Conservation (phyloP, 2,329 filamentous ascomycete genomes). For the Hymenoscyphus fraxineus region DNA sequence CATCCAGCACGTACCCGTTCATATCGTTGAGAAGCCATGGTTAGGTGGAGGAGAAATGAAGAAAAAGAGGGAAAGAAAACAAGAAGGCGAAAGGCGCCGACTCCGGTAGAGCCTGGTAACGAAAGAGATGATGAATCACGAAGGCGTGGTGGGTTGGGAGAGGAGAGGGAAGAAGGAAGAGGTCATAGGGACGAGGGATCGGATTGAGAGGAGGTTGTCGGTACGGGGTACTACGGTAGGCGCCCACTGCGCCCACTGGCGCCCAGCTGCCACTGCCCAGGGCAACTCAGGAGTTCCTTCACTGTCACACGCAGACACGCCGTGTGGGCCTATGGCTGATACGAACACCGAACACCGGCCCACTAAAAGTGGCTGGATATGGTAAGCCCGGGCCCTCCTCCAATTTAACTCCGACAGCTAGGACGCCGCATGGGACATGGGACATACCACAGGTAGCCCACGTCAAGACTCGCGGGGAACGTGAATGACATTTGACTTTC, state of each 20-base stretch:
- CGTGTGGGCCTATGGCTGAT: background rate
- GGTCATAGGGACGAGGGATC: slow-evolving; percentile 2
- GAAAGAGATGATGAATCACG: slow-evolving; percentile 16
- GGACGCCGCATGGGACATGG: background rate
- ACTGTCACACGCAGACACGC: no score
- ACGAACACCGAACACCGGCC: background rate
- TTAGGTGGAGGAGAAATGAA: slow-evolving; percentile 14
- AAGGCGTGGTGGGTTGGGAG: slow-evolving; percentile 10
- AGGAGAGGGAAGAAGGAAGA: background rate
- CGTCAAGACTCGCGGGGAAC: background rate
- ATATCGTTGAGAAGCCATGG: slow-evolving; percentile 42
- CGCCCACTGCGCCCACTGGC: no score
- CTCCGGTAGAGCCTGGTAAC: slow-evolving; percentile 19
- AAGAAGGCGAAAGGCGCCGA: slow-evolving; percentile 13
- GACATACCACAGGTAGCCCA: background rate
- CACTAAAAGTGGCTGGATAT: background rate
- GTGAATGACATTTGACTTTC: background rate
- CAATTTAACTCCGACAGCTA: no score
- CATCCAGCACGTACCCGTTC: slow-evolving; percentile 48
- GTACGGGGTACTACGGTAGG: no score
- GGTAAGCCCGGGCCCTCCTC: background rate
- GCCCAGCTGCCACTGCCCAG: no score
- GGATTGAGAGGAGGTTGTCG: background rate
- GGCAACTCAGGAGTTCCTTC: no score
- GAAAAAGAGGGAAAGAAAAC: slow-evolving; percentile 24